A percentile compares a stretch with the other conserved stretches of the same genome.
Evolutionary conservation across 306 rosid genomes (phyloP).

Genomic region (Cucurbita maxima): DNA sequence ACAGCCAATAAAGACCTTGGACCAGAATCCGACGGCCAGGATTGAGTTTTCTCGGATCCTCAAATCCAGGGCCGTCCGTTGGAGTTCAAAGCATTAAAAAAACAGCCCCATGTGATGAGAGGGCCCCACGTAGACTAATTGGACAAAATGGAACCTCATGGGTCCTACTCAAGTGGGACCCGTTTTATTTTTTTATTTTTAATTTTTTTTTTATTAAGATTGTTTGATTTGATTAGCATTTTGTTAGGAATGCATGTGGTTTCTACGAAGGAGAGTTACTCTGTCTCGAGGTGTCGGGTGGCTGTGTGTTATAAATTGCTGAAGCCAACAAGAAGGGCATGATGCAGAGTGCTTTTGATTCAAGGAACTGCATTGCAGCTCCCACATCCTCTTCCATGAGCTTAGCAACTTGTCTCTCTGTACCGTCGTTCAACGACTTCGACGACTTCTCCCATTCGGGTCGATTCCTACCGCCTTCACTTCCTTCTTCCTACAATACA

Average conservation of each 20-base stretch:
- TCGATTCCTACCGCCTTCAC: slow-evolving; percentile 76
- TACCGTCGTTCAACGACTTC: slow-evolving; percentile 85
- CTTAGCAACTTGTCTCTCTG: slow-evolving; percentile 77
- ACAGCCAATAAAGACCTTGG: slow-evolving; percentile 24
- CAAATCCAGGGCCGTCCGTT: slow-evolving; percentile 32
- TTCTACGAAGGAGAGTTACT: slow-evolving; percentile 61
- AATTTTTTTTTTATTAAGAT: not conserved
- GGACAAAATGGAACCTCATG: not conserved
- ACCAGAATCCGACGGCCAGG: slow-evolving; percentile 29
- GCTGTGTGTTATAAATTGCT: slow-evolving; percentile 78
- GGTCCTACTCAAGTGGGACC: not conserved
- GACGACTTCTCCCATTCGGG: slow-evolving; percentile 97
- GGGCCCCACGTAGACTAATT: slow-evolving; percentile 19
- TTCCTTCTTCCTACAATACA: slow-evolving; percentile 48
- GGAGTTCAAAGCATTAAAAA: not conserved
- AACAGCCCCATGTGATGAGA: slow-evolving; percentile 31
- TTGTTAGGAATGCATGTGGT: not conserved
- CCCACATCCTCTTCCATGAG: slow-evolving; percentile 96
- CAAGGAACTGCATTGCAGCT: slow-evolving; percentile 90
- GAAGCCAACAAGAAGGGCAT: slow-evolving; percentile 93
- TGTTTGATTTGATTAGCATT: not conserved
- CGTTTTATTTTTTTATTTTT: not conserved
- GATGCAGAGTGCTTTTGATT: slow-evolving; percentile 86
- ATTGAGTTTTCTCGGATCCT: slow-evolving; percentile 6
- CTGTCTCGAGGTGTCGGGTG: slow-evolving; percentile 68